phyloP scores from a whole-genome alignment of 257 asterid genomes.

The Primulina eburnea region DNA sequence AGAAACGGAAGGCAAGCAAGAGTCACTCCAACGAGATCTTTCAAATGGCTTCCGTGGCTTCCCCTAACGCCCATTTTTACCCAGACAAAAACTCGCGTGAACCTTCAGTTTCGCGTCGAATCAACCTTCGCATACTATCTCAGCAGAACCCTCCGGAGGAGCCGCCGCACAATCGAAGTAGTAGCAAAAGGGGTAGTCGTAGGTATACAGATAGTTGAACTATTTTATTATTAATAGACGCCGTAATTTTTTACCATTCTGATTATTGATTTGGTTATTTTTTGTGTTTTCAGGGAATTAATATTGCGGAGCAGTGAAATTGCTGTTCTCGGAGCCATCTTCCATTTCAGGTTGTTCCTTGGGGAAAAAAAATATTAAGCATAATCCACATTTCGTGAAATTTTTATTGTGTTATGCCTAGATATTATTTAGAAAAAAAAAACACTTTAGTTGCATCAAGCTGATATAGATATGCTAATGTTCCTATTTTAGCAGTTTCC shows the following conservation, averaged over 20 bases:
- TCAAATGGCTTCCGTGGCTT: not conserved
- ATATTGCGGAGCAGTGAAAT: slow-evolving; percentile 73
- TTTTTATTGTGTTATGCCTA: too few species aligned
- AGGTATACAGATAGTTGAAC: not conserved
- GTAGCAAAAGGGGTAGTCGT: not conserved
- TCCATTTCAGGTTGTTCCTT: slow-evolving; percentile 59
- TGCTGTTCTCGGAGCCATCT: slow-evolving; percentile 77
- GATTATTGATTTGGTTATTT: not conserved
- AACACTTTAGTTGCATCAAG: too few species aligned
- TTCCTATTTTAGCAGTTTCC: not conserved
- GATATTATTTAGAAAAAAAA: too few species aligned
- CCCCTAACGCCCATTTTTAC: not conserved
- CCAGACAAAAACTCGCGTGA: not conserved
- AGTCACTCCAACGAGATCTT: too few species aligned
- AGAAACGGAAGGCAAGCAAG: too few species aligned
- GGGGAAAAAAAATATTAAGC: not conserved
- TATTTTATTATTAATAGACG: too few species aligned
- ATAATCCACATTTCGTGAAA: not conserved
- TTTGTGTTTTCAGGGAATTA: slow-evolving; percentile 49
- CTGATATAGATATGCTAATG: not conserved
- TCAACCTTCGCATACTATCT: not conserved
- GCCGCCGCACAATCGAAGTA: too few species aligned
- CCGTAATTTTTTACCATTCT: not conserved
- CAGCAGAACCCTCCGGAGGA: not conserved
- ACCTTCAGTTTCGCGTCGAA: not conserved